Base-by-base conservation (phyloP, 2,329 filamentous ascomycete genomes). In the Colletotrichum abscissum region DNA sequence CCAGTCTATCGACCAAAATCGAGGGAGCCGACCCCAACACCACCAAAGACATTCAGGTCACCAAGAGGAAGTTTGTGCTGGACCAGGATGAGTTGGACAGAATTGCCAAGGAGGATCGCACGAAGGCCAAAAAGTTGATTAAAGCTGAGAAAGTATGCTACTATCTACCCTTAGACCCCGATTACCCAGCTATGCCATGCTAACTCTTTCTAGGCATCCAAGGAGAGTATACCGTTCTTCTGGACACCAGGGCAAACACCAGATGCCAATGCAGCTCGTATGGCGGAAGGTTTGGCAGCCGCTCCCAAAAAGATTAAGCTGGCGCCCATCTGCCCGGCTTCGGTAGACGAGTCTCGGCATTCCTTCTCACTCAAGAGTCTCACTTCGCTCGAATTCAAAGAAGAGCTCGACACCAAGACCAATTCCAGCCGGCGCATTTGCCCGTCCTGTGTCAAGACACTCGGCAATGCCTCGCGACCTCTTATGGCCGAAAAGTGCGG, bases 201-300 rank as follows among this genome's bases (percentile, higher is more conserved):
- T 65, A 62, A 75, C 60, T 28, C 14, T 30, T 55, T 58, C 28
- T 49, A 75, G 74, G 56, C 68, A 57, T 72, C 63, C 11, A 75
- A 72, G 52, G 60, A 67, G 56, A 66, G 89, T 19, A 84, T 98
- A 0, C 94, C 95, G 0, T 97, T 95, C 0, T 98, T 98, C 84
- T 98, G 96, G 97, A 93, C 96, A 1, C 96, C 95, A 0, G 94
- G 93, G 0, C 89, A 96, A 70, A 97, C 94, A 0, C 95, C 95
- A 14, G 82, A 83, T 54, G 81, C 81, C 42, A 79, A 82, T 59
- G 78, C 81, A 66, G 80, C 73, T 38, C 69, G 73, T 30, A 54
- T 63, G 56, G 69, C 69, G 19, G 42, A 66, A 24, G 52, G 35
- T 14, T 58, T 59, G 12, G 28, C 59, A 22, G 33, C 24, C 4